A percentile compares a stretch with the other conserved stretches of the same genome.
phyloP scores from a whole-genome alignment of 2,329 filamentous ascomycete genomes.

The Chaetomium olivaceum region DNA sequence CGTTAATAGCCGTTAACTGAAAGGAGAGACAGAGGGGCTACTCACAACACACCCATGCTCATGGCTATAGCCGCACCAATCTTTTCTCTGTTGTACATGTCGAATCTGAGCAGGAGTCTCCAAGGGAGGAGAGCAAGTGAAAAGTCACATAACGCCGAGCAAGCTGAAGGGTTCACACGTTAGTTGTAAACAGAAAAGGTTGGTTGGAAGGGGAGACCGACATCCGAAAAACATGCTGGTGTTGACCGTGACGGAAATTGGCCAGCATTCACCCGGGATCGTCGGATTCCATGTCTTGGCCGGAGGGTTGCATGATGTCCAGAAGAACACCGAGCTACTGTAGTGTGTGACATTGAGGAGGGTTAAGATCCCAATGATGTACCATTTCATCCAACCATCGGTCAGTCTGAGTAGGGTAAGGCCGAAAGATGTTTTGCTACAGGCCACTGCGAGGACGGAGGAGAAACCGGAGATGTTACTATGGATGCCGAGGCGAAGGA shows the following conservation, averaged over 20 bases:
- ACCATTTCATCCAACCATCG: conserved; percentile 32
- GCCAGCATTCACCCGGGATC: conserved; percentile 35
- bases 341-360: conserved; percentile 38
- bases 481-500: conserved; percentile 19
- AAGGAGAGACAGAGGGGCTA: background rate
- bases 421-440: conserved; percentile 44
- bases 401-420: conserved; percentile 40
- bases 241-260: conserved; percentile 25
- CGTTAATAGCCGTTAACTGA: background rate
- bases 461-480: conserved; percentile 33
- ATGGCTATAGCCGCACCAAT: conserved; percentile 40
- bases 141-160: conserved; percentile 37
- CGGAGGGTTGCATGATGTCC: conserved; percentile 36
- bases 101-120: conserved; percentile 37
- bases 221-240: conserved; percentile 34
- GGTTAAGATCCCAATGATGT: conserved; percentile 38
- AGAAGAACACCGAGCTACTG: conserved; percentile 34
- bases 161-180: conserved; percentile 25
- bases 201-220: conserved; percentile 20
- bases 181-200: background rate
- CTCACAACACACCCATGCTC: conserved; percentile 40
- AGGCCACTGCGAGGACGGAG: conserved; percentile 37
- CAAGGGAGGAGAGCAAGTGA: conserved; percentile 38
- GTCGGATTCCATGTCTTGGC: conserved; percentile 34
- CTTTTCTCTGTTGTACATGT: conserved; percentile 40